phyloP scores from a whole-genome alignment of 2,329 filamentous ascomycete species.

The Tolypocladium endophyticum region DNA sequence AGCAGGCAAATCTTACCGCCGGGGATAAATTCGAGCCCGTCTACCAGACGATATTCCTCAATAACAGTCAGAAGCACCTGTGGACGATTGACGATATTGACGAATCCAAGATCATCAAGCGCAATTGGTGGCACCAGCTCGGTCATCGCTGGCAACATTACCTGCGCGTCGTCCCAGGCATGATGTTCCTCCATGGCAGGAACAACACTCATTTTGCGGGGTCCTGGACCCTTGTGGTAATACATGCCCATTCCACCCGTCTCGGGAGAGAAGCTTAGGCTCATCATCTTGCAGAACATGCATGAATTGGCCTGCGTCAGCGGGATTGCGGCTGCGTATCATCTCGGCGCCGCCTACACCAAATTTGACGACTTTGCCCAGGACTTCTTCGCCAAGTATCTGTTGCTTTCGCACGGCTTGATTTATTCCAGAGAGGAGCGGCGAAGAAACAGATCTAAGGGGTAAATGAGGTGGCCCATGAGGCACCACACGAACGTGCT shows the following conservation, averaged over 20 bases:
- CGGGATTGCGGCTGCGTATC: conserved; percentile 60
- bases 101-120: conserved; percentile 47
- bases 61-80: conserved; percentile 42
- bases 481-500: background rate
- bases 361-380: conserved; percentile 45
- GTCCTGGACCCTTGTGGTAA: conserved; percentile 58
- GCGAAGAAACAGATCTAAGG: conserved; percentile 7
- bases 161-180: conserved; percentile 53
- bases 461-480: background rate
- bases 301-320: conserved; percentile 62
- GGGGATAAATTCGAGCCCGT: conserved; percentile 41
- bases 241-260: conserved; percentile 6
- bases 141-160: conserved; percentile 56
- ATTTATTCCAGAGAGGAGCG: conserved; percentile 24
- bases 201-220: conserved; percentile 54
- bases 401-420: conserved; percentile 33
- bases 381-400: conserved; percentile 35
- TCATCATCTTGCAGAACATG: conserved; percentile 38
- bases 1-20: conserved; percentile 18
- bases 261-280: background rate
- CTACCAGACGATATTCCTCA: conserved; percentile 60
- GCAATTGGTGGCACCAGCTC: conserved; percentile 60
- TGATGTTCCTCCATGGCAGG: conserved; percentile 62
- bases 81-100: conserved; percentile 53
- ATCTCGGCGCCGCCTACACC: conserved; percentile 54